Conservation (phyloP, 23 red algal genomes). For the Cyanidium caldarium region DNA sequence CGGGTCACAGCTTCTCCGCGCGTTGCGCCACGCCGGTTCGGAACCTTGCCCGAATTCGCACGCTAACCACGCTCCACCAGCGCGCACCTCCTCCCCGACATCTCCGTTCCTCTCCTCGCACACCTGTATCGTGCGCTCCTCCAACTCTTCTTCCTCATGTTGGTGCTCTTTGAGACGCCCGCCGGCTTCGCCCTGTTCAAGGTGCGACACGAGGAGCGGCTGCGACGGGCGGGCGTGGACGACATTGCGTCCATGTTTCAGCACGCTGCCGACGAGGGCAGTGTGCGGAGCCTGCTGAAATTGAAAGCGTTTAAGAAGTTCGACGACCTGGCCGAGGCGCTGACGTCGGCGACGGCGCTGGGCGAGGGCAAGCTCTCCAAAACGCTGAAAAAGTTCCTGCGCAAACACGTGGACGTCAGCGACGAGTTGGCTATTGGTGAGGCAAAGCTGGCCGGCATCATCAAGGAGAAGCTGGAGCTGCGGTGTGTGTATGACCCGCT, state of each 20-base stretch:
- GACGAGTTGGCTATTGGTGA: slow-evolving; percentile 69
- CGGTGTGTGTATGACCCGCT: slow-evolving; percentile 50
- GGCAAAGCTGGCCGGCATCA: slow-evolving; percentile 67
- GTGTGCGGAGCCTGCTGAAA: slow-evolving; percentile 32
- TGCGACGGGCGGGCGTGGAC: slow-evolving; percentile 1
- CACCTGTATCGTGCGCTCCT: too few species aligned
- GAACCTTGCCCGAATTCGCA: too few species aligned
- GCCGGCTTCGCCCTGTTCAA: slow-evolving; percentile 97
- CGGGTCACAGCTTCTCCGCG: too few species aligned
- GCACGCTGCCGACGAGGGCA: neutral
- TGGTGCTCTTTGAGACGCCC: slow-evolving; percentile 93
- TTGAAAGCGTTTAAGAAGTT: slow-evolving; percentile 82
- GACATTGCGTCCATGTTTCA: slow-evolving; percentile 4
- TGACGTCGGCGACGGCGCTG: slow-evolving; percentile 55
- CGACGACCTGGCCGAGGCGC: slow-evolving; percentile 56
- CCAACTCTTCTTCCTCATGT: too few species aligned
- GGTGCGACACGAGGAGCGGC: slow-evolving; percentile 5
- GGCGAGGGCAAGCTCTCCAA: slow-evolving; percentile 85
- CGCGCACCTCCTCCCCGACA: too few species aligned
- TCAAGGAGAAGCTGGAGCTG: slow-evolving; percentile 70
- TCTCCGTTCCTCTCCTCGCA: too few species aligned
- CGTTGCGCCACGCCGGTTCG: too few species aligned
- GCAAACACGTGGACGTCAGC: slow-evolving; percentile 25
- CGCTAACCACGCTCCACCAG: too few species aligned
- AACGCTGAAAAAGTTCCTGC: slow-evolving; percentile 76